Evolutionary conservation across 345 rosid genomes (phyloP), one percentile per base, ranked within the genome.

Genomic region (Brassica incana): DNA sequence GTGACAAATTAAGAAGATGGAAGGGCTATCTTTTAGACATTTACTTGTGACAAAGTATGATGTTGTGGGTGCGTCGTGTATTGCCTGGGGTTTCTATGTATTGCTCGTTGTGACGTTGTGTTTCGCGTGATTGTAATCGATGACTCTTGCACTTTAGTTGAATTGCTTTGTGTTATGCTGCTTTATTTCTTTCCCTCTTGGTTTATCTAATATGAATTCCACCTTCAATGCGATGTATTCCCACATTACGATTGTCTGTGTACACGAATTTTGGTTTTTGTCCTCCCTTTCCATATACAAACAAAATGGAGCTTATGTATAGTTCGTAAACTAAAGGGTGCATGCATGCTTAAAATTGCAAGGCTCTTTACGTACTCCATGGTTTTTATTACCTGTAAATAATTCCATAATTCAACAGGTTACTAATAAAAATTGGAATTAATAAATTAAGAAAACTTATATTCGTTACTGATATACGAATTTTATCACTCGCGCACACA

Each of bases 61-160:
- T 73, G 74, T 67, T 59, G 69, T 79, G 65, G 5, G 33, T 62
- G 70, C 18, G 20, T 74, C 52, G 63, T 72, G 68, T 40, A 52
- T 35, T 50, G 10, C 33, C 33, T 67, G 30, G 27, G 7, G 58
- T 73, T 67, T 74, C 27, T 69, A 50, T 50, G 48, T 52, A 50
- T 67, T 73, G 15, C 68, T 66, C 52, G n/a, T 60, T 66, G 77
- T 78, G 63, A 69, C 38, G n/a, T 60, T 72, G 77, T 78, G 63
- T 74, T 69, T 59, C 23, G 69, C 69, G 69, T 73, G 40, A 11
- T 79, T 79, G 82, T 67, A 73, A 67, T 73, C 77, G 36, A 72
- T 65, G 25, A 25, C n/a, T 73, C 33, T 27, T 69, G 61, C 23
- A 79, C 20, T 74, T 79, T 8, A 35, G 56, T 52, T 69, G n/a